Evolutionary conservation across 202 grass and related monocot species (phyloP), one percentile per base, ranked within the genome.

Genomic region (Carex sylvatica): DNA sequence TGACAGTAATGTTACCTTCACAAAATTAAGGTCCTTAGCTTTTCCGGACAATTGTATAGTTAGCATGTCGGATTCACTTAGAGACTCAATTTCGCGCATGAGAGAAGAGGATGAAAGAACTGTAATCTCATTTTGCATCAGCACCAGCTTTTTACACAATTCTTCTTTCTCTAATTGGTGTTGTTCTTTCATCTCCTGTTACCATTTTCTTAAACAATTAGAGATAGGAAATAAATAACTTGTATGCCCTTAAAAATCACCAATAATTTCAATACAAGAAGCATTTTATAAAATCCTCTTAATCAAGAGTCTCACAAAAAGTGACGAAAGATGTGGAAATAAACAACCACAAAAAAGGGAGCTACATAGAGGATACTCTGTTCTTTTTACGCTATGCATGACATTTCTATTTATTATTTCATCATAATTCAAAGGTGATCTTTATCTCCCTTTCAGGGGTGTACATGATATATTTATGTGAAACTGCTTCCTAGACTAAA

Each of bases 81-180:
- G 80, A 82, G 87, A 93, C 71, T 98, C 95, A 42, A 91, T 97
- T 88, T 98, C 95, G 83, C 88, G 94, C 69, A 84, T 87, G 62
- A 94, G 83, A 51, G 88, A 91, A 82, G 92, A 92, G 40, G 95
- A 91, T 87, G 92, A 94, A 82, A 90, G 88, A 38, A 63, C 65
- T 18, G 30, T 75, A 16, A 91, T 86, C 89, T 98, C 92, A 82
- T 94, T 98, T 77, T 87, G 87, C 68, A 98, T 87, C 26, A 26
- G 84, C 44, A 98, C 71, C 60, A 94, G 33, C 65, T 90, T 81
- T 23, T 65, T 79, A n/a, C 89, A 73, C 85, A 98, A 86, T 26
- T 40, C 70, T 44, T 98, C 92, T 69, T 88, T 94, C 85, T 98
- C 92, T 68, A 94, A 56, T 71, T 94, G 90, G 89, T 94, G 77